Conservation (phyloP, 441 rosid species). For the Erysimum cheiri region DNA sequence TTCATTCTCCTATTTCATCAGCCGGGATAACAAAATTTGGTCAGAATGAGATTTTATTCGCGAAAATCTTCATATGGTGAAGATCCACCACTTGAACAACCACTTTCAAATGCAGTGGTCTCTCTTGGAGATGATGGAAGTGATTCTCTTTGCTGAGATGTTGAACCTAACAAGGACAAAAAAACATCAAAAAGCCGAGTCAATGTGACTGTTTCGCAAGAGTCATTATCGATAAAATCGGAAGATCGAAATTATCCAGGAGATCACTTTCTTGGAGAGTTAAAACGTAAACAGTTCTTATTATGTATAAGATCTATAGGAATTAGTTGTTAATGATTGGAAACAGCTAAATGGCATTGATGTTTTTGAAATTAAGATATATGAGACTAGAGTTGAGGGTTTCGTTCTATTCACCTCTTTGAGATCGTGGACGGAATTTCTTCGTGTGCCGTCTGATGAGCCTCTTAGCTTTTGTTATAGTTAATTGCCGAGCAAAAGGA, state of each 20-base stretch:
- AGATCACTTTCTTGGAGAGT: too few relatives aligned
- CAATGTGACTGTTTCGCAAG: not conserved
- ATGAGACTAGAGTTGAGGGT: not conserved
- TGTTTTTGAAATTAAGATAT: not conserved
- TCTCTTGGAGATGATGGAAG: constrained; percentile 87
- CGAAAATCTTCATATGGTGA: constrained; percentile 88
- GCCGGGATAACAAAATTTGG: constrained; percentile 34
- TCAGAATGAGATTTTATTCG: constrained; percentile 43
- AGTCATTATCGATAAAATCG: too few relatives aligned
- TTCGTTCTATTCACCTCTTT: constrained; percentile 60
- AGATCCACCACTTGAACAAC: constrained; percentile 80
- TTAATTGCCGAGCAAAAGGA: constrained; percentile 91
- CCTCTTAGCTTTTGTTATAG: constrained; percentile 88
- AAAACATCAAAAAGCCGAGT: not conserved
- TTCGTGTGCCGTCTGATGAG: constrained; percentile 93
- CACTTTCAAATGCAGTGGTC: constrained; percentile 67
- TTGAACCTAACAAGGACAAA: constrained; percentile 64
- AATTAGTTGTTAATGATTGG: not conserved
- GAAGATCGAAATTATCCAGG: too few relatives aligned
- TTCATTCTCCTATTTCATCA: constrained; percentile 6
- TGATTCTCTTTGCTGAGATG: constrained; percentile 76
- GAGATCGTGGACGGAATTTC: constrained; percentile 79
- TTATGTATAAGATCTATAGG: not conserved
- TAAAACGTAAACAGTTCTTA: not conserved
- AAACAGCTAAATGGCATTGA: not conserved